These are phyloP conservation scores for Phytophthora boehmeriae DNA, from an alignment of 352 stramenopile genomes.

Conservation along the genomic window DNA sequence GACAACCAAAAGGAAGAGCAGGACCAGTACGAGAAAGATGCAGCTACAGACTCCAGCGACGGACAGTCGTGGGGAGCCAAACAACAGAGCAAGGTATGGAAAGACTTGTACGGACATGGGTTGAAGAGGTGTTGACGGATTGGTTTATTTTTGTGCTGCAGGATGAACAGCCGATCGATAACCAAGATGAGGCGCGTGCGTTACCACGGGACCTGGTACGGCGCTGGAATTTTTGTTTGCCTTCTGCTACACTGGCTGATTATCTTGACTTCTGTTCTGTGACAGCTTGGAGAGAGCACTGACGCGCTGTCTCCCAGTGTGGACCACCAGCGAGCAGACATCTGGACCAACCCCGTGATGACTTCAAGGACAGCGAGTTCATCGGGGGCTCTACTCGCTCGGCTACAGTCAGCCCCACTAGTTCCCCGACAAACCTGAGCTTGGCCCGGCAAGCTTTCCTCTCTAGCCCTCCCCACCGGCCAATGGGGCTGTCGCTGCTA, in stretches of 20 bases:
- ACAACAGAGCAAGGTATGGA: slow-evolving; percentile 34
- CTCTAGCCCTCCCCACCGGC: slow-evolving; percentile 20
- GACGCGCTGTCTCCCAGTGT: slow-evolving; percentile 12
- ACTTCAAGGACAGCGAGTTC: slow-evolving; percentile 30
- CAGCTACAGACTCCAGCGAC: slow-evolving; percentile 25
- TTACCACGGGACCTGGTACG: slow-evolving; percentile 35
- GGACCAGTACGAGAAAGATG: slow-evolving; percentile 6
- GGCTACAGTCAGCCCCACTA: slow-evolving; percentile 23
- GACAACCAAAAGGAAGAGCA: slow-evolving; percentile 51
- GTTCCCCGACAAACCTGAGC: slow-evolving; percentile 40
- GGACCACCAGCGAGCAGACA: slow-evolving; percentile 23
- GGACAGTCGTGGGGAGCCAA: slow-evolving; percentile 21
- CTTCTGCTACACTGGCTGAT: slow-evolving; percentile 4
- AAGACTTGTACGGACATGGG: too few species aligned
- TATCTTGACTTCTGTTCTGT: neutral
- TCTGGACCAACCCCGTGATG: slow-evolving; percentile 42
- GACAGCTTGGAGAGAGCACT: slow-evolving; percentile 19
- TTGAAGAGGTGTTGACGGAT: slow-evolving; percentile 5
- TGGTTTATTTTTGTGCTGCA: slow-evolving; percentile 15
- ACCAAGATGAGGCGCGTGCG: slow-evolving; percentile 30
- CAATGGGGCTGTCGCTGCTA: slow-evolving; percentile 4
- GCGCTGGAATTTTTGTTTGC: neutral
- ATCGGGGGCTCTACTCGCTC: neutral
- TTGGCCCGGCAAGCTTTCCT: slow-evolving; percentile 22
- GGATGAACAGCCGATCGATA: slow-evolving; percentile 28